A percentile compares a stretch with the other conserved stretches of the same genome.
These are phyloP conservation scores for Ceriops tagal DNA, from an alignment of 345 rosid species.

Conservation along the genomic window DNA sequence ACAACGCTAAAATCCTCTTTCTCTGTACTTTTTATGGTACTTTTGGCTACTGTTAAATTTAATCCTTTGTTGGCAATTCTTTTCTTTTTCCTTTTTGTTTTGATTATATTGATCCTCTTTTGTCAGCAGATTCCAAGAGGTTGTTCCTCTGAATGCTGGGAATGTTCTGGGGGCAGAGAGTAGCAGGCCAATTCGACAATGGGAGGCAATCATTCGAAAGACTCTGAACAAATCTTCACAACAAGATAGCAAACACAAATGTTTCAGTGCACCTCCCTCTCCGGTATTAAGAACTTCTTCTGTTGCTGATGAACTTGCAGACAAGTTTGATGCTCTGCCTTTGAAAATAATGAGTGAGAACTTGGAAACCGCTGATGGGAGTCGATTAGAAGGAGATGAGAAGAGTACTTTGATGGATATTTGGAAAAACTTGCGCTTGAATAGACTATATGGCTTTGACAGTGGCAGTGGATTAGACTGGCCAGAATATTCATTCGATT, in stretches of 20 bases:
- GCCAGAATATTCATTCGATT: slow-evolving; percentile 84
- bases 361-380: slow-evolving; percentile 22
- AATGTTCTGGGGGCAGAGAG: slow-evolving; percentile 96
- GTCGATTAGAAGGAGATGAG: slow-evolving; percentile 24
- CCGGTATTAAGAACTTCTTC: slow-evolving; percentile 73
- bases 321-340: slow-evolving; percentile 40
- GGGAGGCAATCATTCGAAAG: slow-evolving; percentile 89
- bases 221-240: slow-evolving; percentile 67
- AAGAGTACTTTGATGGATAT: slow-evolving; percentile 23
- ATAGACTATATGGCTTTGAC: slow-evolving; percentile 46
- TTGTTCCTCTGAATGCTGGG: slow-evolving; percentile 93
- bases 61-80: neutral
- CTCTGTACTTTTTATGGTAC: neutral
- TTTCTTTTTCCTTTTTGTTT: neutral
- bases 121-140: slow-evolving; percentile 78
- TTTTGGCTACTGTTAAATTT: neutral
- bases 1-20: no score
- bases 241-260: slow-evolving; percentile 54
- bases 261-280: slow-evolving; percentile 88
- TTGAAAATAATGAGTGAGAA: slow-evolving; percentile 40
- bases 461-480: slow-evolving; percentile 50
- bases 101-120: slow-evolving; percentile 1
- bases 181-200: slow-evolving; percentile 69
- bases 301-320: slow-evolving; percentile 63
- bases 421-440: slow-evolving; percentile 35